Base-by-base conservation (phyloP, 2,329 filamentous ascomycete species). In the Colletotrichum tropicicola region DNA sequence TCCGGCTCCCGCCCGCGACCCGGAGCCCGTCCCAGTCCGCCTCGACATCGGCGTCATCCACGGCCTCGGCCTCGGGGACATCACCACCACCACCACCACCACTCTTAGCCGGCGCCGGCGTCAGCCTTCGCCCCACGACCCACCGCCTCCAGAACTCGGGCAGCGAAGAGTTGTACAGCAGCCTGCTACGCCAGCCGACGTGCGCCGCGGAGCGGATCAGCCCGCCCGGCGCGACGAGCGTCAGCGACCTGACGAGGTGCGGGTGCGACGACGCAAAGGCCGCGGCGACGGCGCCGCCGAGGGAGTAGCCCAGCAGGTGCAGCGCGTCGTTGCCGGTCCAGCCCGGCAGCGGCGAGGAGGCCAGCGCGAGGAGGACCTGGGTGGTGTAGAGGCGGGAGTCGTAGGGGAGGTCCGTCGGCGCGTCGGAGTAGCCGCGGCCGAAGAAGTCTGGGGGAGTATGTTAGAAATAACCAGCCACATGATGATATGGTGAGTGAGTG, bases 371-470 rank as follows among this genome's bases (percentile, higher is more conserved):
- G 32, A 92, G 78, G 35, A 93, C 87, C 73, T 92, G 88, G 1
- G 85, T 82, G 4, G 83, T 84, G 77, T 91, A 93, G 5, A 94
- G 85, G 2, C 85, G 81, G 13, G 84, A 79, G 73, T 92, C 88
- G 73, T 91, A 89, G 6, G 83, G 79, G n/a, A 88, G 74, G 51
- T 84, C 80, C 1, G 77, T 74, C 0, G 92, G 91, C 2, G 85
- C 85, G 72, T 94, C 91, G 0, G 89, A 92, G 73, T 92, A 96
- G 8, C 93, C 93, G 70, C 93, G 84, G 21, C 92, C 92, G 68
- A 90, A 93, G 52, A 93, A 82, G 74, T 93, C 91, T 88, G 70
- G 8, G 3, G 25, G 17, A 2, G 13, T 5, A 9, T 21, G 13
- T 43, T 17, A n/a, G 17, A 41, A 41, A 32, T n/a, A n/a, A n/a